Base-by-base conservation (phyloP, 306 rosid genomes). In the Cucurbita maxima region DNA sequence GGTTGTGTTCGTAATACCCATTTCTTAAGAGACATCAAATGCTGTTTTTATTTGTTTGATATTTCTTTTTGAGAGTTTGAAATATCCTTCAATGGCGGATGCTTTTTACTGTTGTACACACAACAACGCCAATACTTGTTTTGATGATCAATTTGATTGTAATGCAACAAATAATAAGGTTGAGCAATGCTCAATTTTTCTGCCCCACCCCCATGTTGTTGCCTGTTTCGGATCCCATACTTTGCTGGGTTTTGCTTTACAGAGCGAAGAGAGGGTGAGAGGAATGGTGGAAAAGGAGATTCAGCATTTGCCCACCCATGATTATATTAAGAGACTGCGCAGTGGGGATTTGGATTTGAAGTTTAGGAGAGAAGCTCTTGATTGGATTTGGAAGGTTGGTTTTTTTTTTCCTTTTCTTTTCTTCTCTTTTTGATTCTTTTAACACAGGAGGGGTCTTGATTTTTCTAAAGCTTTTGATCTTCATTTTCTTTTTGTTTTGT, bases 351-450 rank as follows among this genome's bases (percentile, higher is more conserved):
- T 94, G 74, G 88, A 88, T 73, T 81, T 88, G 83, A 84, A 75
- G 78, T 76, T 82, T 51, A 84, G 98, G 69, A 82, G 44, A 22
- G 84, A 86, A 47, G 92, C 98, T 73, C 51, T 89, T 78, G 96
- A 89, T 83, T 85, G 92, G 96, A 89, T 89, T 87, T 80, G 51
- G 77, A 88, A 89, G 98, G 98, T 92, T 83, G 68, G 83, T 60
- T 9, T 58, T 57, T 52, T 52, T 52, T 10, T 10, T 61, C n/a
- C n/a, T 61, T 61, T 30, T 19, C 18, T 34, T 61, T 30, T 11
- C 18, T 34, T 36, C 14, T 37, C 50, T 60, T 3, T 60, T 60
- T 30, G 5, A 18, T 55, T 50, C 54, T 12, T 50, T 14, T 50
- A n/a, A 1, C 14, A 54, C 1, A 54, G 3, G 34, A 19, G 12